Evolutionary conservation across 805 yeast species (phyloP), one percentile per base, ranked within the genome.

Genomic region (Kodamaea kaohsiungensis): DNA sequence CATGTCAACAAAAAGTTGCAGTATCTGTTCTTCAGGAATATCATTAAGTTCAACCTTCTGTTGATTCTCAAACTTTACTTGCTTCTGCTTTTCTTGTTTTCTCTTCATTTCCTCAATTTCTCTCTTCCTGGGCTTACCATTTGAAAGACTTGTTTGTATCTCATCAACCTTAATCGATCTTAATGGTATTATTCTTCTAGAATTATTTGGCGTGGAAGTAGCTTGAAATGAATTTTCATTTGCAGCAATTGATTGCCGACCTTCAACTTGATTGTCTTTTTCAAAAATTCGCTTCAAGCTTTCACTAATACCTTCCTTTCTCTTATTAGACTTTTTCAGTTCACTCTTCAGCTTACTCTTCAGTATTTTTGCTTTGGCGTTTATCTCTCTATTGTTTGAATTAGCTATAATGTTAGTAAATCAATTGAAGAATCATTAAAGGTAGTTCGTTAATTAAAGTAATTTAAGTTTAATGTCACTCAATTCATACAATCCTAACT

Each of bases 121-220:
- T 13, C 15, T 19, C 47, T 22, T 27, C n/a, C 22, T 43, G 3
- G 9, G 10, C 47, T 12, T 7, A 5, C 49, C 49, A 30, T 8
- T 15, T 15, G 27, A 15, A 30, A 51, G 35, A 33, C 19, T 25
- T 30, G 27, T 48, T 42, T 56, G 56, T 15, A 56, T 40, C 30
- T 46, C 18, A 2, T 54, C 53, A 5, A 53, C 53, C 38, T 40
- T 48, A 5, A 18, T 19, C 10, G 51, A 53, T 39, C 48, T 48
- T 13, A 54, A 22, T 9, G 39, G 15, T 15, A 17, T 15, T 6
- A 49, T 25, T 9, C 47, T 25, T 9, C 47, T 27, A 7, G 56
- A 53, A 25, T 25, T 53, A 7, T 39, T 17, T 12, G 59, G 61
- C 4, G 61, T 59, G 2, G 61, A 59, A 7, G 61, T 59, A 1